These are phyloP conservation scores for Podila minutissima DNA, from an alignment of 192 early-diverging fungal species.

Conservation along the genomic window DNA sequence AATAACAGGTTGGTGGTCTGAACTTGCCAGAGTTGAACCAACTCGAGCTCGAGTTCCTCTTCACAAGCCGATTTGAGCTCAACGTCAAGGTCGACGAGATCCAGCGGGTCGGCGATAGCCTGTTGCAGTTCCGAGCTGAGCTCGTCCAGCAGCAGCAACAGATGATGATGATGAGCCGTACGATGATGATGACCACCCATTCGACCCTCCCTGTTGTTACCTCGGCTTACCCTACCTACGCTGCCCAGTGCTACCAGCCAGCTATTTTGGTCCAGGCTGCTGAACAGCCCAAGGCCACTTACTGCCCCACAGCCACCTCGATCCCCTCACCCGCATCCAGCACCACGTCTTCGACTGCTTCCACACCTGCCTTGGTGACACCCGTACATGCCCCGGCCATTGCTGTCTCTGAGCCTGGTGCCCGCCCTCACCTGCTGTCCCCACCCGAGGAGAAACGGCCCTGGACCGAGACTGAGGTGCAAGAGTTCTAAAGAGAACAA, in stretches of 20 bases:
- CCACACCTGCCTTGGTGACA: background rate
- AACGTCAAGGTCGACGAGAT: conserved; percentile 70
- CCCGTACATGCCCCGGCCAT: too few relatives aligned
- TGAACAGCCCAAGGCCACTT: background rate
- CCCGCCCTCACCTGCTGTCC: background rate
- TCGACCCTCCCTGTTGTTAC: background rate
- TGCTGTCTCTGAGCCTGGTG: background rate
- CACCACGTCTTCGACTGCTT: background rate
- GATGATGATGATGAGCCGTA: background rate
- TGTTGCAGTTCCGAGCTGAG: conserved; percentile 20
- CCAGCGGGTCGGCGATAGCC: conserved; percentile 49
- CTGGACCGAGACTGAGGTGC: background rate
- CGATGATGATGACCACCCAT: background rate
- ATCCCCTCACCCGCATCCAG: background rate
- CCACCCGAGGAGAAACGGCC: conserved; percentile 1
- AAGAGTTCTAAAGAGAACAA: background rate
- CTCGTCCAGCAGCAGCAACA: background rate
- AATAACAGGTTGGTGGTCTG: too few relatives aligned
- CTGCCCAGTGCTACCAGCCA: background rate
- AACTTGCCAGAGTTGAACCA: conserved; percentile 76
- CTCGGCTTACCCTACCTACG: too few relatives aligned
- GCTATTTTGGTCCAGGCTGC: background rate
- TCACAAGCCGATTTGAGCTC: conserved; percentile 73
- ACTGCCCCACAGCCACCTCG: background rate
- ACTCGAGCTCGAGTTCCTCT: conserved; percentile 79